phyloP scores from a whole-genome alignment of 2,329 filamentous ascomycete genomes.

The Cladosporium sp. region DNA sequence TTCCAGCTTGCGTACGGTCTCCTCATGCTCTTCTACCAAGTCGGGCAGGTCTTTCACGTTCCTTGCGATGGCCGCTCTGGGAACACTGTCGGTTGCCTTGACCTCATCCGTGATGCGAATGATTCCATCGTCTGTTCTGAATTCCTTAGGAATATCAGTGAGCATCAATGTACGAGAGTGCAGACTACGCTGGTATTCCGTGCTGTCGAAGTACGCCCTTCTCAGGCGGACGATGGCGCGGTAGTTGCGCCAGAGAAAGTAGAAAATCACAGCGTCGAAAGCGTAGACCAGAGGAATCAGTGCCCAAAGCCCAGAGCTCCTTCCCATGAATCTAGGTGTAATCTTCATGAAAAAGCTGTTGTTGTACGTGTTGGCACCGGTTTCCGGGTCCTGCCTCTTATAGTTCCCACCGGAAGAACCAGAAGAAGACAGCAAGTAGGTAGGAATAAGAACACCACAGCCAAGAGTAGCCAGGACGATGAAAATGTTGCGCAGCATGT shows the following conservation, averaged over 20 bases:
- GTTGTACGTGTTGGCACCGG: background rate
- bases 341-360: slow-evolving; percentile 50
- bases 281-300: slow-evolving; percentile 54
- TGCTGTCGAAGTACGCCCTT: slow-evolving; percentile 73
- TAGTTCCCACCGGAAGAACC: slow-evolving; percentile 14
- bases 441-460: slow-evolving; percentile 71
- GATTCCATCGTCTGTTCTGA: slow-evolving; percentile 79
- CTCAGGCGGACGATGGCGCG: slow-evolving; percentile 65
- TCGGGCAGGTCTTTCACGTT: slow-evolving; percentile 88
- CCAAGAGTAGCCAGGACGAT: slow-evolving; percentile 65
- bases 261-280: slow-evolving; percentile 70
- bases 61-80: slow-evolving; percentile 75
- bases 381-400: slow-evolving; percentile 17
- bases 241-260: slow-evolving; percentile 90
- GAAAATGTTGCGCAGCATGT: slow-evolving; percentile 93
- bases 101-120: slow-evolving; percentile 75
- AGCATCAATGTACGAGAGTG: slow-evolving; percentile 67
- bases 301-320: slow-evolving; percentile 49
- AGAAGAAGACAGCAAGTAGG: slow-evolving; percentile 51
- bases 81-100: slow-evolving; percentile 71
- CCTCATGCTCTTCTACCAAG: slow-evolving; percentile 77
- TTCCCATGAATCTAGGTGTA: slow-evolving; percentile 50
- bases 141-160: slow-evolving; percentile 75
- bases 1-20: slow-evolving; percentile 76
- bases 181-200: slow-evolving; percentile 82